Percentiles rank a stretch among this genome's conserved stretches.
Conservation (phyloP, 345 rosid species). For the Bretschneidera sinensis region DNA sequence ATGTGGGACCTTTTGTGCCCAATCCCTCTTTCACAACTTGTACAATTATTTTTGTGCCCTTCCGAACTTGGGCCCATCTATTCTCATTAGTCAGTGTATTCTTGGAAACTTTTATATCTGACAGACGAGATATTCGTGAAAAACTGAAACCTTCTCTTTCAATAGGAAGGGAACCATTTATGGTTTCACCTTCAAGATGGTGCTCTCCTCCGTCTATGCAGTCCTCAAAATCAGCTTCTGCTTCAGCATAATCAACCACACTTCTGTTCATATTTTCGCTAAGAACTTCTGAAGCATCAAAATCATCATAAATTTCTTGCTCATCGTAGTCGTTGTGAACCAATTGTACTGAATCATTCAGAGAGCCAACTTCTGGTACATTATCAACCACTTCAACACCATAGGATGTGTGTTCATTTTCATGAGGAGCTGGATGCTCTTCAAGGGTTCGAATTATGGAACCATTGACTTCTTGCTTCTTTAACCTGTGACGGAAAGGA, state of each 20-base stretch:
- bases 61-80: conserved; percentile 71
- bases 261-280: conserved; percentile 52
- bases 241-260: conserved; percentile 42
- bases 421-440: conserved; percentile 33
- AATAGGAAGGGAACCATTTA: conserved; percentile 24
- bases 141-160: conserved; percentile 29
- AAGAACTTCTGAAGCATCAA: conserved; percentile 44
- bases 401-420: conserved; percentile 26
- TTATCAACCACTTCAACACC: conserved; percentile 46
- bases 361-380: conserved; percentile 45
- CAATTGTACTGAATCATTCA: conserved; percentile 26
- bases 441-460: conserved; percentile 28
- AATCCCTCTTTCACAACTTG: conserved; percentile 98
- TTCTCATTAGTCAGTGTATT: conserved; percentile 29
- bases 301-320: conserved; percentile 59
- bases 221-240: conserved; percentile 38
- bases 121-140: conserved; percentile 29
- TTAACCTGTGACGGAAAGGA: conserved; percentile 58
- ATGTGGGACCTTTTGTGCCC: conserved; percentile 87
- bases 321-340: conserved; percentile 49
- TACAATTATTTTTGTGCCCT: conserved; percentile 89
- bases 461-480: conserved; percentile 40
- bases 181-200: conserved; percentile 40
- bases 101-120: conserved; percentile 30
- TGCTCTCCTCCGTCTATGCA: conserved; percentile 37